Percentiles rank a stretch among this genome's conserved stretches.
These are phyloP conservation scores for Cladorrhinum samala DNA, from an alignment of 495 filamentous ascomycete genomes.

Conservation along the genomic window DNA sequence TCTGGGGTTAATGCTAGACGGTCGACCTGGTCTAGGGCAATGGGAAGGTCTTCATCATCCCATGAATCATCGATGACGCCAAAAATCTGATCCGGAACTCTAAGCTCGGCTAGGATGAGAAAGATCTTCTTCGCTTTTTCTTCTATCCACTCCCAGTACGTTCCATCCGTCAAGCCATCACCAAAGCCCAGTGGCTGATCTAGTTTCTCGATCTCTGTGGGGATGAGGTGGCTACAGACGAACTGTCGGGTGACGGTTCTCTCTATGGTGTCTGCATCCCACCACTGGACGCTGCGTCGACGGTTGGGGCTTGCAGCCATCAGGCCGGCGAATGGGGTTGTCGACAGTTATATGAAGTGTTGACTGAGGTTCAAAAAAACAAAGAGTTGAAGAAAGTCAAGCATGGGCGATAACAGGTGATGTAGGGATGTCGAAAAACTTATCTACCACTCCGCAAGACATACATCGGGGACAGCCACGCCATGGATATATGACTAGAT, in stretches of 20 bases:
- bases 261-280: slow-evolving; percentile 72
- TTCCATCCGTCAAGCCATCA: slow-evolving; percentile 82
- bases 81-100: slow-evolving; percentile 79
- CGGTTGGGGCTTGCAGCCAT: neutral
- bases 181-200: slow-evolving; percentile 71
- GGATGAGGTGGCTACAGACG: slow-evolving; percentile 59
- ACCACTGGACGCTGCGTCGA: slow-evolving; percentile 52
- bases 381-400: neutral
- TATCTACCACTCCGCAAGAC: neutral
- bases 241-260: slow-evolving; percentile 64
- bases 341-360: neutral
- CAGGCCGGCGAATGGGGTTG: neutral
- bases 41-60: slow-evolving; percentile 83
- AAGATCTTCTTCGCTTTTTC: slow-evolving; percentile 73
- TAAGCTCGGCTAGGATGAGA: slow-evolving; percentile 72
- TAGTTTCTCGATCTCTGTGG: slow-evolving; percentile 57
- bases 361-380: neutral
- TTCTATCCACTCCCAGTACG: slow-evolving; percentile 90
- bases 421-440: neutral
- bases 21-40: slow-evolving; percentile 64
- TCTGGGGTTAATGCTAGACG: slow-evolving; percentile 57
- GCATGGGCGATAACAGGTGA: neutral
- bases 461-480: neutral
- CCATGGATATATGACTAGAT: neutral
- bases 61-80: slow-evolving; percentile 76